Evolutionary conservation across 225 moss, liverwort and hornwort species (phyloP).

Genomic region (Antitrichia curtipendula): DNA sequence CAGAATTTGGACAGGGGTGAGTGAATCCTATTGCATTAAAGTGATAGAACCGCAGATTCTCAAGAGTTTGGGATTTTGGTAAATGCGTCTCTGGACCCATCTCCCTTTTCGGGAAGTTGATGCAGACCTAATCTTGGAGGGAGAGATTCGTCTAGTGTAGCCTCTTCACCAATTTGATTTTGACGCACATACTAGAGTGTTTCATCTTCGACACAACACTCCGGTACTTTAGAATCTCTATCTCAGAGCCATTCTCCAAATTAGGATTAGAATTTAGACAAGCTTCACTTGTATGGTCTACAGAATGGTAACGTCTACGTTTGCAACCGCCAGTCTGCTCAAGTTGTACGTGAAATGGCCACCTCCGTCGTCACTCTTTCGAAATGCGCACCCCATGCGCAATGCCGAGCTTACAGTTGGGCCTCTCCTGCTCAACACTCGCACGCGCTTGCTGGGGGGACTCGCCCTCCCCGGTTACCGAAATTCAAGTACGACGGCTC

Average conservation of each 20-base stretch:
- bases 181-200: background rate
- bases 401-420: background rate
- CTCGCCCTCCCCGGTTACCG: background rate
- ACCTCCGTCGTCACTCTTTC: background rate
- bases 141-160: background rate
- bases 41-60: background rate
- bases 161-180: background rate
- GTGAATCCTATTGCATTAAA: background rate
- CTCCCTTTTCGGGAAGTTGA: background rate
- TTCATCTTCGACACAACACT: background rate
- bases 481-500: background rate
- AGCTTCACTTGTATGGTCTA: background rate
- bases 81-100: background rate
- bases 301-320: constrained; percentile 2
- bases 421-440: background rate
- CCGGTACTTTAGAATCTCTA: background rate
- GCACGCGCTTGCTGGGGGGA: background rate
- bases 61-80: background rate
- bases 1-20: background rate
- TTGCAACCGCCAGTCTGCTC: constrained; percentile 2
- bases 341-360: constrained; percentile 15
- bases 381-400: background rate
- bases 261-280: background rate
- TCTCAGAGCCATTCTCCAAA: background rate
- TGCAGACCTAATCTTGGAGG: background rate